Evolutionary conservation across 2,329 filamentous ascomycete genomes (phyloP).

Genomic region (Didymella keratinophila): DNA sequence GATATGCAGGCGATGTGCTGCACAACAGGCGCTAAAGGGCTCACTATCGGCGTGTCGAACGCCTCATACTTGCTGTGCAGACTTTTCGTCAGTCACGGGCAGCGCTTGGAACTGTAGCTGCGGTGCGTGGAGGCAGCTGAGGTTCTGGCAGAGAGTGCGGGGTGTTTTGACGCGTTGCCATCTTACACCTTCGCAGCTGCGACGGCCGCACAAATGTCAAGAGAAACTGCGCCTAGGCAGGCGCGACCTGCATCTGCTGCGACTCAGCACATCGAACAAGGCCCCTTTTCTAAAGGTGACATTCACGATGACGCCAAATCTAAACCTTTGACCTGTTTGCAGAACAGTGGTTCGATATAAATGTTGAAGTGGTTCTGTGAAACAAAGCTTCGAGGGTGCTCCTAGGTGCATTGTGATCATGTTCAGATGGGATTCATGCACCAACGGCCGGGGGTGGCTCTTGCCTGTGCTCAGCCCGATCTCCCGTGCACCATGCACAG

Average conservation of each 20-base stretch:
- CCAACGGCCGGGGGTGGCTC: slow-evolving; percentile 9
- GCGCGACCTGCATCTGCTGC: no score
- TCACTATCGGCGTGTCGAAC: background rate
- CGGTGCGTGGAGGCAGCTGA: background rate
- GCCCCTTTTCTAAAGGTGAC: slow-evolving; percentile 11
- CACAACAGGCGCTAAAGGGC: background rate
- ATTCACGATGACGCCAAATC: slow-evolving; percentile 10
- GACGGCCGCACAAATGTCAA: no score
- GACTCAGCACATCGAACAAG: background rate
- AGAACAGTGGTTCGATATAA: slow-evolving; percentile 12
- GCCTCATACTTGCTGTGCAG: no score
- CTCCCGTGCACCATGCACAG: slow-evolving; percentile 15
- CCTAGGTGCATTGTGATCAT: slow-evolving; percentile 12
- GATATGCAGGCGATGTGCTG: background rate
- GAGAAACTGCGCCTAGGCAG: no score
- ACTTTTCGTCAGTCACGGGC: no score
- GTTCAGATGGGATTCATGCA: slow-evolving; percentile 26
- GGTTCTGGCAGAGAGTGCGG: no score
- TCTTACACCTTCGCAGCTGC: no score
- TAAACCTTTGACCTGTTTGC: slow-evolving; percentile 6
- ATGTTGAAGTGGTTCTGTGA: slow-evolving; percentile 14
- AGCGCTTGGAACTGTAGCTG: no score
- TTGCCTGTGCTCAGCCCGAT: slow-evolving; percentile 17
- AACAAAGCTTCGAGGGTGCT: slow-evolving; percentile 27
- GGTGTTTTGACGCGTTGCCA: background rate